Percentiles rank a stretch among this genome's conserved stretches.
phyloP scores from a whole-genome alignment of 1,284 basidiomycete species.

The Rhodotorula sp. region DNA sequence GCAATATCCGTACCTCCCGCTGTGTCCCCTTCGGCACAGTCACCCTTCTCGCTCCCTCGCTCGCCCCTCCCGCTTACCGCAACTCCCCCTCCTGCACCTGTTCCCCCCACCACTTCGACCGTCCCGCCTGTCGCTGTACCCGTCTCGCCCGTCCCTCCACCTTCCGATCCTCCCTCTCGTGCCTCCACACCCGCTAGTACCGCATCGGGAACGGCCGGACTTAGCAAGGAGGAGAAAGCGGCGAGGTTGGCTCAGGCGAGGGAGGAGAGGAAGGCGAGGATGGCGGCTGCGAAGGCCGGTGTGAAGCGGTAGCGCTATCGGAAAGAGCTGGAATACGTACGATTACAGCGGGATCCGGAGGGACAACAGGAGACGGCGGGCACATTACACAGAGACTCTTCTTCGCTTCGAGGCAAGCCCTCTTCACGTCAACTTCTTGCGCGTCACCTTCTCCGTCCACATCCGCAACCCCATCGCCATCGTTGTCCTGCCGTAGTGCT shows the following conservation, averaged over 20 bases:
- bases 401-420: too few species aligned
- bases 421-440: not conserved
- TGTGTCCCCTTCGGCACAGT: not conserved
- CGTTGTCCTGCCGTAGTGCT: not conserved
- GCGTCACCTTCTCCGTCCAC: constrained; percentile 9
- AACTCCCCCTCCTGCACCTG: constrained; percentile 2
- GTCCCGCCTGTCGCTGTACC: not conserved
- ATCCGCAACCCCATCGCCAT: constrained; percentile 11
- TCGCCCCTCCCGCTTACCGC: constrained; percentile 12
- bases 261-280: constrained; percentile 34
- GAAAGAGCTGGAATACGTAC: too few species aligned
- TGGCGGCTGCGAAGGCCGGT: constrained; percentile 29
- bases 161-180: not conserved
- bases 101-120: not conserved
- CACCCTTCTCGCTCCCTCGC: not conserved
- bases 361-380: too few species aligned
- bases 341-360: too few species aligned
- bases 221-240: constrained; percentile 37
- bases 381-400: too few species aligned
- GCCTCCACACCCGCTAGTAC: not conserved
- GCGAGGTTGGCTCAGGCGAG: constrained; percentile 29
- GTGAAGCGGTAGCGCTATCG: too few species aligned
- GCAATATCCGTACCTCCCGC: not conserved
- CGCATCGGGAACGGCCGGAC: not conserved
- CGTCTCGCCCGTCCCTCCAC: constrained; percentile 1